Percentiles rank a stretch among this genome's conserved stretches.
Conservation (phyloP, 2,329 filamentous ascomycete genomes). For the Coleophoma crateriformis region DNA sequence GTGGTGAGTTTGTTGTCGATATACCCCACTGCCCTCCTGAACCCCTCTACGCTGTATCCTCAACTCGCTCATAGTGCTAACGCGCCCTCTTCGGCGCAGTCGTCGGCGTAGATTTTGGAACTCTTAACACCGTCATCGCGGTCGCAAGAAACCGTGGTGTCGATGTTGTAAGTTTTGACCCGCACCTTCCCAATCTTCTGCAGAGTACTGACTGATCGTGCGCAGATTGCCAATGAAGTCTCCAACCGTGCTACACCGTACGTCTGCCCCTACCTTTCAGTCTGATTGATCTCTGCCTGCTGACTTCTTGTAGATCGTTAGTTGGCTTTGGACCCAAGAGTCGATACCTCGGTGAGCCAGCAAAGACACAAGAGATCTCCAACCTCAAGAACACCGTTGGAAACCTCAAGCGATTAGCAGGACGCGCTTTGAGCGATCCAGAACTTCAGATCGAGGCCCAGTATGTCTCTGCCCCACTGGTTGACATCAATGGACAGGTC, state of each 20-base stretch:
- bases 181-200: constrained; percentile 6
- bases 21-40: too few species aligned
- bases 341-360: constrained; percentile 89
- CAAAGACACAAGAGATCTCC: constrained; percentile 98
- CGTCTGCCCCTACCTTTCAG: constrained; percentile 35
- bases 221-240: constrained; percentile 95
- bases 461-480: constrained; percentile 77
- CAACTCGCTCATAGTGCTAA: constrained; percentile 1
- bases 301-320: constrained; percentile 57
- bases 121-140: constrained; percentile 93
- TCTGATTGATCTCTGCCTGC: not conserved
- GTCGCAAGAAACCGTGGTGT: constrained; percentile 98
- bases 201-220: constrained; percentile 24
- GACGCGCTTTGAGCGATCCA: constrained; percentile 80
- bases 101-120: constrained; percentile 70
- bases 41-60: constrained; percentile 1
- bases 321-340: constrained; percentile 93
- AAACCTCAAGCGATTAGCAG: constrained; percentile 87
- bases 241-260: constrained; percentile 98
- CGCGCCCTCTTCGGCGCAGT: constrained; percentile 14
- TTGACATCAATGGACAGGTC: constrained; percentile 90
- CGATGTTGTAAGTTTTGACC: constrained; percentile 75
- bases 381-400: constrained; percentile 99
- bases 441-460: constrained; percentile 92
- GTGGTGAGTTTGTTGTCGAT: constrained; percentile 8